Evolutionary conservation across 2,329 filamentous ascomycete species (phyloP).

Genomic region (Trichoderma cornu-damae): DNA sequence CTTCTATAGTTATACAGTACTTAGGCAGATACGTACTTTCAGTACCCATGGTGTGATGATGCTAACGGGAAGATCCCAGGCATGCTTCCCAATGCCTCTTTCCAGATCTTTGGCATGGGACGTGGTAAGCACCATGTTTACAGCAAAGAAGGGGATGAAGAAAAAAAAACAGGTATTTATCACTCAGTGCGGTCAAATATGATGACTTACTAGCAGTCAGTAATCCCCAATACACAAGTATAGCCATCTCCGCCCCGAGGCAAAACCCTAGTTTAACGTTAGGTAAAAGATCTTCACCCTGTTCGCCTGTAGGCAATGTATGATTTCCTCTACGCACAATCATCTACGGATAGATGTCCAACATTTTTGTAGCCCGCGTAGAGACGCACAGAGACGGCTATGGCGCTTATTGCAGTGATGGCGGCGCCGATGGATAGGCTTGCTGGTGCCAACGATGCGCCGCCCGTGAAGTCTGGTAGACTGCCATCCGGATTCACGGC

Average conservation of each 20-base stretch:
- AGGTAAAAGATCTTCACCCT: neutral
- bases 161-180: too few relatives aligned
- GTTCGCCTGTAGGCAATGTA: neutral
- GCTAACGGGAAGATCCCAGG: conserved; percentile 1
- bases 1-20: neutral
- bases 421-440: neutral
- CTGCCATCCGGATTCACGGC: neutral
- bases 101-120: neutral
- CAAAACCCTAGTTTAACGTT: neutral
- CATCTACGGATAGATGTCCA: neutral
- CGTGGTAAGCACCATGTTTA: neutral
- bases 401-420: neutral
- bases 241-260: neutral
- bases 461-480: neutral
- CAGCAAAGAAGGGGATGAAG: too few relatives aligned
- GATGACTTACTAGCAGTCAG: neutral
- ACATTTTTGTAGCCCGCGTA: neutral
- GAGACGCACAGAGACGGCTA: neutral
- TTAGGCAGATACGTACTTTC: neutral
- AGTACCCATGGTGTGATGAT: neutral
- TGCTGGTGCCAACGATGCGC: neutral
- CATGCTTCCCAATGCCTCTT: neutral
- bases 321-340: neutral
- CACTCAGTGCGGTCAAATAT: neutral
- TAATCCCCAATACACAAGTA: neutral